phyloP scores from a whole-genome alignment of 176 grass and related monocot species.

The Musa troglodytarum region DNA sequence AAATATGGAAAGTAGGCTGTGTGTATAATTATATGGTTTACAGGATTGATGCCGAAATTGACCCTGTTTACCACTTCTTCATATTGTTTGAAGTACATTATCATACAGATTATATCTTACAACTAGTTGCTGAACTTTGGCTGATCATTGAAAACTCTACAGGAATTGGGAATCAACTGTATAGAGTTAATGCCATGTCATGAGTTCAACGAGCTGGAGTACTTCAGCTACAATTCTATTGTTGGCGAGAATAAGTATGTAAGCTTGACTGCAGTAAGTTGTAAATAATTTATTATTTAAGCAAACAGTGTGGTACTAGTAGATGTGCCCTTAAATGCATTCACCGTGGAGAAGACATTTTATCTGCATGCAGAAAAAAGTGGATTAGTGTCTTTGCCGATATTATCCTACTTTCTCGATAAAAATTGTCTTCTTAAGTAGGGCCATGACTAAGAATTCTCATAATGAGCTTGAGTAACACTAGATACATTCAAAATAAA shows the following conservation, averaged over 20 bases:
- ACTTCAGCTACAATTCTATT: slow-evolving; percentile 37
- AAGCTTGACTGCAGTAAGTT: slow-evolving; percentile 3
- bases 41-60: too few species aligned
- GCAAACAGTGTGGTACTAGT: not conserved
- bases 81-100: not conserved
- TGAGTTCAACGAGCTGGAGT: slow-evolving; percentile 95
- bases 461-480: not conserved
- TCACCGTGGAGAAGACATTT: not conserved
- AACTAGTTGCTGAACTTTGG: slow-evolving; percentile 10
- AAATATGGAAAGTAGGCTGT: not conserved
- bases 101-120: not conserved
- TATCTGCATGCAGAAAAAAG: not conserved
- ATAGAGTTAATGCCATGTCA: slow-evolving; percentile 95
- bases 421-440: not conserved
- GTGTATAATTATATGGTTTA: too few species aligned
- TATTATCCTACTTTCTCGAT: not conserved
- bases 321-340: not conserved
- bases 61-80: not conserved
- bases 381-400: not conserved
- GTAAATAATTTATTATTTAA: slow-evolving; percentile 1
- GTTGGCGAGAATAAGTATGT: slow-evolving; percentile 55
- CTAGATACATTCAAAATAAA: not conserved
- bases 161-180: slow-evolving; percentile 93
- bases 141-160: slow-evolving; percentile 27
- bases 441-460: not conserved